A percentile compares a stretch with the other conserved stretches of the same genome.
These are phyloP conservation scores for Gillenia trifoliata DNA, from an alignment of 306 rosid genomes.

Conservation along the genomic window DNA sequence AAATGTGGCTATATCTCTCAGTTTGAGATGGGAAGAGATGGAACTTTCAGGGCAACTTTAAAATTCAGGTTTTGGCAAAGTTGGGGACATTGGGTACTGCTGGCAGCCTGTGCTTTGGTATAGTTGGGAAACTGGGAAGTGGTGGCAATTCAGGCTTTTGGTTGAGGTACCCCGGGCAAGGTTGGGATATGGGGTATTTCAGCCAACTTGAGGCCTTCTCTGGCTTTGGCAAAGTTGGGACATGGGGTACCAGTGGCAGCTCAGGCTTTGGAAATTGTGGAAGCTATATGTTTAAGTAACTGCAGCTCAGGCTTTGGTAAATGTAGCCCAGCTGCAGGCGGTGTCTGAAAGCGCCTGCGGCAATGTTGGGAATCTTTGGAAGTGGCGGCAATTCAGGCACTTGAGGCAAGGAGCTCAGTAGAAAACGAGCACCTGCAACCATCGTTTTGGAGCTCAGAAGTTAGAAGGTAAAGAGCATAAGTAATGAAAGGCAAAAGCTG, in stretches of 20 bases:
- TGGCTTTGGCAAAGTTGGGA: neutral
- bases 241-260: neutral
- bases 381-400: slow-evolving; percentile 5
- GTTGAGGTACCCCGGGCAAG: no score
- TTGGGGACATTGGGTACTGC: no score
- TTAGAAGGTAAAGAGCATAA: slow-evolving; percentile 20
- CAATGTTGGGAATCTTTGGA: neutral
- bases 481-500: slow-evolving; percentile 19
- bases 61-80: no score
- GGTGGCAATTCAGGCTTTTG: neutral
- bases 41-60: no score
- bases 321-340: neutral
- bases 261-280: no score
- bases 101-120: no score
- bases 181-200: slow-evolving; percentile 15
- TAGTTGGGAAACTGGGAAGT: no score
- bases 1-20: neutral
- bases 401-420: slow-evolving; percentile 9
- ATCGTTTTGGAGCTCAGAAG: slow-evolving; percentile 23
- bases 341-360: neutral
- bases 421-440: slow-evolving; percentile 35
- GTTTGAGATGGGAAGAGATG: no score
- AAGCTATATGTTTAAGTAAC: no score
- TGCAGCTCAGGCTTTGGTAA: no score
- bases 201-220: neutral